Percentiles rank a stretch among this genome's conserved stretches.
phyloP scores from a whole-genome alignment of 2,329 filamentous ascomycete species.

The Neonectria coccinea region DNA sequence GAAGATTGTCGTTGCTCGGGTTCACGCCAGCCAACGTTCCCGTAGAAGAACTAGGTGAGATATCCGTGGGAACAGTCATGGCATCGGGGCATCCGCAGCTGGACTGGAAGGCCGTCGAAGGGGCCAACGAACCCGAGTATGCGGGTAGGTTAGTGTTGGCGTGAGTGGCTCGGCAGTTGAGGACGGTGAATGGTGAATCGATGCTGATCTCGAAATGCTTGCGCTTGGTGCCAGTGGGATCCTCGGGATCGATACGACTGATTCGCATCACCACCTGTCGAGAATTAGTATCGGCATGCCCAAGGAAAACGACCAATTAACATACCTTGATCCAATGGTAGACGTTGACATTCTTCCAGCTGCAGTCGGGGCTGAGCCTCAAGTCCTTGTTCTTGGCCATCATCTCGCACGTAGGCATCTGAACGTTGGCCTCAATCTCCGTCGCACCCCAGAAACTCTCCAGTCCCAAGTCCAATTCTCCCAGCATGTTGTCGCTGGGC shows the following conservation, averaged over 20 bases:
- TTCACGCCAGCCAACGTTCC: constrained; percentile 59
- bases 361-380: constrained; percentile 87
- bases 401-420: constrained; percentile 87
- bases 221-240: constrained; percentile 77
- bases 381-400: constrained; percentile 78
- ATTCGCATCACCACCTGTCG: constrained; percentile 88
- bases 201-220: constrained; percentile 97
- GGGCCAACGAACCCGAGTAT: constrained; percentile 70
- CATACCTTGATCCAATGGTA: constrained; percentile 96
- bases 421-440: constrained; percentile 94
- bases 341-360: constrained; percentile 92
- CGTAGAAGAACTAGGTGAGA: constrained; percentile 74
- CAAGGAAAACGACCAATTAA: constrained; percentile 4
- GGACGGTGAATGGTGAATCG: constrained; percentile 92
- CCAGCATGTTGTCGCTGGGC: constrained; percentile 77
- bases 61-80: constrained; percentile 65
- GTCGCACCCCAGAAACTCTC: constrained; percentile 86
- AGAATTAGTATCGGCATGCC: constrained; percentile 26
- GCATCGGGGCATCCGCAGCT: constrained; percentile 68
- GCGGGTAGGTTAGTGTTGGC: constrained; percentile 88
- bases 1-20: constrained; percentile 51
- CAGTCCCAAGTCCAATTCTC: constrained; percentile 77
- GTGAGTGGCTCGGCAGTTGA: constrained; percentile 92
- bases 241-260: constrained; percentile 82
- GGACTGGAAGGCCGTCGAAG: constrained; percentile 58